Base-by-base conservation (phyloP, 139 green algal genomes). In the Bryopsis sp. region DNA sequence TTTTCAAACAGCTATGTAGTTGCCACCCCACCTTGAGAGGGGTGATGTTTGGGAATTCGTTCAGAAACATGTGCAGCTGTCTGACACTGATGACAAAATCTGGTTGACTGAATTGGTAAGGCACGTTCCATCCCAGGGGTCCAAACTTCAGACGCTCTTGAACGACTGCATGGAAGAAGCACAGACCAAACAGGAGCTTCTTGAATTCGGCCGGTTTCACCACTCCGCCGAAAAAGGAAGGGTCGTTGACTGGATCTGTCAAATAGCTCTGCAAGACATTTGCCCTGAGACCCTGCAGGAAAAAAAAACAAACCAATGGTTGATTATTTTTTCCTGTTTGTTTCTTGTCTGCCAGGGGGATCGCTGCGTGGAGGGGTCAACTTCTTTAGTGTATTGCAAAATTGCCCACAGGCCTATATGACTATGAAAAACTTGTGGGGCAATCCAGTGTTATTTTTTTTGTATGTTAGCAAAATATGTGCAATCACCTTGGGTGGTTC, bases 131-230 rank as follows among this genome's bases (percentile, higher is more conserved):
- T 29, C 86, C 86, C 32, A 93, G 76, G 0, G 86, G 82, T 0
- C 86, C 85, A 70, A 92, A 93, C 76, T 88, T 91, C 47, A 81
- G 72, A 2, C 86, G 80, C 67, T 93, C 86, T 76, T 88, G 78
- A 61, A 88, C 74, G 48, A 84, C 70, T 11, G 74, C 73, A 67
- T 85, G 79, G 82, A 88, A 88, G 69, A 84, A 81, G 70, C 71
- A 79, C 39, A 88, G 72, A 0, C 77, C 79, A 57, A 85, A 84
- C 1, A 88, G 77, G 48, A 83, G 78, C 75, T 75, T 77, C 33
- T 78, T 76, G 72, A 81, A 87, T 38, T 68, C 46, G 2, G 22
- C 68, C 1, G 72, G 43, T 1, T 74, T 43, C 4, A 66, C 37
- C 72, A 69, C 77, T 35, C 72, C 69, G 68, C 79, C 47, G 74